Conservation (phyloP, 495 filamentous ascomycete species). For the Aspergillus coremiiformis region DNA sequence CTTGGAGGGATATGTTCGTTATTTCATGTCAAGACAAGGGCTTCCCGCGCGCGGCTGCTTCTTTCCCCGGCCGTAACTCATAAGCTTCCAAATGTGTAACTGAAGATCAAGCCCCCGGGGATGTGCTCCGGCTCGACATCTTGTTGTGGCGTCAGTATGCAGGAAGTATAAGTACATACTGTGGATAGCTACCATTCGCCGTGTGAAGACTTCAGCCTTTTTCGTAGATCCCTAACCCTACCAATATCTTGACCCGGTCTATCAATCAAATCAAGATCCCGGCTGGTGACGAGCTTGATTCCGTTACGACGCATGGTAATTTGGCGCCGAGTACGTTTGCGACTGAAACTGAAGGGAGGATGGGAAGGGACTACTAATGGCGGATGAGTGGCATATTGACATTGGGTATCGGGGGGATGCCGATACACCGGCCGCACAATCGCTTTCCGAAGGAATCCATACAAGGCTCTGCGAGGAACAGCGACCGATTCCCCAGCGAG, state of each 20-base stretch:
- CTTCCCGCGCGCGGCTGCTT: too few relatives aligned
- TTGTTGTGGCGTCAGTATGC: conserved; percentile 53
- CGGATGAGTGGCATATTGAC: conserved; percentile 50
- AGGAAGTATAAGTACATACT: conserved; percentile 48
- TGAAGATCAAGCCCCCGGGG: too few relatives aligned
- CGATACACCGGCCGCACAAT: too few relatives aligned
- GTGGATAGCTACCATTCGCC: conserved; percentile 46
- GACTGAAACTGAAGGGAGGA: conserved; percentile 26
- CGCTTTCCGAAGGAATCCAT: conserved; percentile 40
- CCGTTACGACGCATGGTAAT: conserved; percentile 56
- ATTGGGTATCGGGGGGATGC: conserved; percentile 53
- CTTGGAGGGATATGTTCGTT: too few relatives aligned
- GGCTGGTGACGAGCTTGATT: conserved; percentile 24
- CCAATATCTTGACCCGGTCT: conserved; percentile 51
- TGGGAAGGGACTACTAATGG: too few relatives aligned
- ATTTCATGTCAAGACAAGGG: too few relatives aligned
- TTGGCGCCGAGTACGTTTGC: conserved; percentile 54
- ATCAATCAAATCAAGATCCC: conserved; percentile 50
- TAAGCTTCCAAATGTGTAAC: too few relatives aligned
- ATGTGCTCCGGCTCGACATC: too few relatives aligned
- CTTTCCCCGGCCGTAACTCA: too few relatives aligned
- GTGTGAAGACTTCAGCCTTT: conserved; percentile 36
- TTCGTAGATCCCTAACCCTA: conserved; percentile 58
- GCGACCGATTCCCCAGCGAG: too few relatives aligned
- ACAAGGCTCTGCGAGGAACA: conserved; percentile 48